Evolutionary conservation across 192 early-diverging fungal genomes (phyloP).

Genomic region (Anaeromyces robustus): DNA sequence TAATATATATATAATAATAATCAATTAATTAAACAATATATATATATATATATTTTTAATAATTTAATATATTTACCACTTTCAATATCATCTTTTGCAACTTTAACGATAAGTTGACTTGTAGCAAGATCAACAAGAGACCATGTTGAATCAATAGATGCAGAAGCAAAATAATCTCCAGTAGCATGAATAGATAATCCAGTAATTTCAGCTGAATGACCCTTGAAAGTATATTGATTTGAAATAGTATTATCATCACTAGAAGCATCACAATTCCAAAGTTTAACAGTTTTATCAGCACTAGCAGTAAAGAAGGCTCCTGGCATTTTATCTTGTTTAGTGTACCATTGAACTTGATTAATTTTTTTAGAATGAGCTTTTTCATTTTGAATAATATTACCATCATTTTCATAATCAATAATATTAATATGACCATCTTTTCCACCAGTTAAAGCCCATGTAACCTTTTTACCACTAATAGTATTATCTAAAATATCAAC

Average conservation of each 20-base stretch:
- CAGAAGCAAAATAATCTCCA: constrained; percentile 63
- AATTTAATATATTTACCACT: not conserved
- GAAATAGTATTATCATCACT: constrained; percentile 1
- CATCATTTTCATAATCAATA: constrained; percentile 43
- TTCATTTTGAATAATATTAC: constrained; percentile 38
- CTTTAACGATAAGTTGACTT: constrained; percentile 28
- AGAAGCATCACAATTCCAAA: constrained; percentile 38
- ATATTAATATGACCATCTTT: constrained; percentile 62
- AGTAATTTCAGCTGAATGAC: constrained; percentile 54
- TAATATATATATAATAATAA: not conserved
- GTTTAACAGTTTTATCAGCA: constrained; percentile 66
- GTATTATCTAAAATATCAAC: constrained; percentile 20
- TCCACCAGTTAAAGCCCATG: constrained; percentile 60
- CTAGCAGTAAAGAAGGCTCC: constrained; percentile 50
- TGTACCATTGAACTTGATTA: constrained; percentile 37
- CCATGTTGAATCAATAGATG: constrained; percentile 63
- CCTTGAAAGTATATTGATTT: constrained; percentile 36
- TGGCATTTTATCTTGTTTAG: constrained; percentile 37
- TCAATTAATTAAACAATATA: no score
- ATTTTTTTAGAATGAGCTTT: constrained; percentile 71
- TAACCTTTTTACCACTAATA: constrained; percentile 29
- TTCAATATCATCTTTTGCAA: constrained; percentile 4
- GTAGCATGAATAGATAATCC: constrained; percentile 65
- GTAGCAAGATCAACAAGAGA: constrained; percentile 58
- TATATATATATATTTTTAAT: not conserved